phyloP scores from a whole-genome alignment of 306 rosid genomes.

The Inga leiocalycina region DNA sequence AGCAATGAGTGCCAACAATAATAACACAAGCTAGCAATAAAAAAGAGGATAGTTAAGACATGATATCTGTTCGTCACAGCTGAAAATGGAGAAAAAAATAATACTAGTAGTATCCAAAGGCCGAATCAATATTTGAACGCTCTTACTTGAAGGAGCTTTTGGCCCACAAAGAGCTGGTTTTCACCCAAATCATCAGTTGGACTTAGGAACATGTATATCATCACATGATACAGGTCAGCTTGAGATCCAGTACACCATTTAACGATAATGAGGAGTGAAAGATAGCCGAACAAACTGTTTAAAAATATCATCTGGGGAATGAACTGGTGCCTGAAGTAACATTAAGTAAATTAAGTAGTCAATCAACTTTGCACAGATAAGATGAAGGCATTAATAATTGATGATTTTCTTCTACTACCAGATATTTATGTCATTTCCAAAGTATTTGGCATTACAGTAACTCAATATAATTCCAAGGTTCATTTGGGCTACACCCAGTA shows the following conservation, averaged over 20 bases:
- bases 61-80: neutral
- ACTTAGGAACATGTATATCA: slow-evolving; percentile 47
- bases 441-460: slow-evolving; percentile 6
- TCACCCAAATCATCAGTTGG: slow-evolving; percentile 71
- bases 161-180: slow-evolving; percentile 72
- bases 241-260: slow-evolving; percentile 23
- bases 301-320: slow-evolving; percentile 67
- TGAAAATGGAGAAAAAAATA: neutral
- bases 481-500: slow-evolving; percentile 16
- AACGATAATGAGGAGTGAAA: slow-evolving; percentile 19
- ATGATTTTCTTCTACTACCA: neutral
- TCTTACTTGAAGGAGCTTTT: slow-evolving; percentile 15
- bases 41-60: neutral
- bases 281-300: slow-evolving; percentile 54
- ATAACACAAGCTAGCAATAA: slow-evolving; percentile 1
- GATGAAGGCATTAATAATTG: neutral
- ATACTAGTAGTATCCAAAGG: neutral
- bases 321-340: slow-evolving; percentile 63
- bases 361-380: neutral
- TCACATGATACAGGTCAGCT: slow-evolving; percentile 19
- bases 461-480: slow-evolving; percentile 12
- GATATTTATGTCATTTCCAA: slow-evolving; percentile 1
- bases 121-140: neutral
- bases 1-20: slow-evolving; percentile 15
- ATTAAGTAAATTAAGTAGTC: neutral